These are phyloP conservation scores for Aureobasidium lini DNA, from an alignment of 2,329 filamentous ascomycete genomes.

Conservation along the genomic window DNA sequence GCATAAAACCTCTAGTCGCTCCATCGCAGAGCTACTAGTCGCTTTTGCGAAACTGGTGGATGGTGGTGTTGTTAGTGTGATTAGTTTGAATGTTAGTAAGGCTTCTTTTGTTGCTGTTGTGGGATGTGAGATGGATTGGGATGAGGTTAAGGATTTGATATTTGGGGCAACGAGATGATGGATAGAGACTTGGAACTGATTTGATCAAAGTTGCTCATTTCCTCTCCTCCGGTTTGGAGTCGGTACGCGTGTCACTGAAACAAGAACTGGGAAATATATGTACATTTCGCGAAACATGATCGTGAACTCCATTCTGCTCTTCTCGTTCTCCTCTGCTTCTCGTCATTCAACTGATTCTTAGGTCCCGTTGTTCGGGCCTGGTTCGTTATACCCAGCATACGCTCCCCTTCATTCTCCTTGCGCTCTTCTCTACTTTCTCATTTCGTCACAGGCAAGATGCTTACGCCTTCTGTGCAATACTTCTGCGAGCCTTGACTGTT, in stretches of 20 bases:
- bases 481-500: constrained; percentile 57
- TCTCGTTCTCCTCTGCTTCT: too few relatives aligned
- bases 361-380: too few relatives aligned
- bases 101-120: not conserved
- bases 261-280: too few relatives aligned
- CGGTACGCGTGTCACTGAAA: too few relatives aligned
- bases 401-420: not conserved
- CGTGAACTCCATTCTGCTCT: too few relatives aligned
- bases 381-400: too few relatives aligned
- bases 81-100: not conserved
- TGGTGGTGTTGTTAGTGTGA: not conserved
- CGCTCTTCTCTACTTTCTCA: not conserved
- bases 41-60: not conserved
- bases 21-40: not conserved
- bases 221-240: too few relatives aligned
- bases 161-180: not conserved
- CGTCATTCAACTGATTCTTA: too few relatives aligned
- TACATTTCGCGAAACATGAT: too few relatives aligned
- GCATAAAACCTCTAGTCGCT: not conserved
- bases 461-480: constrained; percentile 6
- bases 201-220: not conserved
- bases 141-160: not conserved
- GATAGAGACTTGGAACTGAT: not conserved
- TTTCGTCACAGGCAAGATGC: not conserved
- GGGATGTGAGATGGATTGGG: not conserved